Base-by-base conservation (phyloP, 2,329 filamentous ascomycete genomes). In the Pseudocercospora fuligena region DNA sequence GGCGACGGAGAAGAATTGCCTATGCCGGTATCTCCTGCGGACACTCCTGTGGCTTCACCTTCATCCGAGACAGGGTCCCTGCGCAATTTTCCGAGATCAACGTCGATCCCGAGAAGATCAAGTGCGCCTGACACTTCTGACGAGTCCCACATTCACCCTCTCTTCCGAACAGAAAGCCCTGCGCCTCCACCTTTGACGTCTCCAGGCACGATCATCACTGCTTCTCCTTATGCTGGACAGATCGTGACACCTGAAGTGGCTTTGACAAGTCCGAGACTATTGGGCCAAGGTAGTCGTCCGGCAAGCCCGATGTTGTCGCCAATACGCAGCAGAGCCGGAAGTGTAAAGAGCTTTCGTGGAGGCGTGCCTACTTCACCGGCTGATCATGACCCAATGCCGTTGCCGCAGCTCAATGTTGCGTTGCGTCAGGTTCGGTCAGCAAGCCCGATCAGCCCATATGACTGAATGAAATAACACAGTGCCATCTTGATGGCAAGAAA, bases 101-200 rank as follows among this genome's bases (percentile, higher is more conserved):
- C 49, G 53, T 58, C 46, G 31, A 40, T 58, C 16, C 54, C 54
- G n/a, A 61, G 64, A 47, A 62, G 66, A 54, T 59, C 59, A 23
- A 71, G 64, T 64, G 66, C 64, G n/a, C 63, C 59, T 14, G 65
- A 63, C 60, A 64, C 59, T 40, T 2, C 36, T 5, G 84, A 84
- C 73, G 90, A 93, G 76, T 83, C 88, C 3, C 88, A 93, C 74
- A 93, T 93, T 54, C 91, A 94, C 76, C 91, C 91, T 8, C 84
- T 94, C 2, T 93, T 94, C 81, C 85, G 91, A 66, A 89, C 89
- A 5, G 90, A 92, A 74, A 91, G 88, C 47, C 89, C 89, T 0
- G 85, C 83, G 1, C 90, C 90, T 7, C 88, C 90, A 1, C 72
- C 70, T 87, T 79, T 87, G 5, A 84, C 86, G 1, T 91, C 89